Evolutionary conservation across 306 rosid genomes (phyloP).

Genomic region (Fagus crenata): DNA sequence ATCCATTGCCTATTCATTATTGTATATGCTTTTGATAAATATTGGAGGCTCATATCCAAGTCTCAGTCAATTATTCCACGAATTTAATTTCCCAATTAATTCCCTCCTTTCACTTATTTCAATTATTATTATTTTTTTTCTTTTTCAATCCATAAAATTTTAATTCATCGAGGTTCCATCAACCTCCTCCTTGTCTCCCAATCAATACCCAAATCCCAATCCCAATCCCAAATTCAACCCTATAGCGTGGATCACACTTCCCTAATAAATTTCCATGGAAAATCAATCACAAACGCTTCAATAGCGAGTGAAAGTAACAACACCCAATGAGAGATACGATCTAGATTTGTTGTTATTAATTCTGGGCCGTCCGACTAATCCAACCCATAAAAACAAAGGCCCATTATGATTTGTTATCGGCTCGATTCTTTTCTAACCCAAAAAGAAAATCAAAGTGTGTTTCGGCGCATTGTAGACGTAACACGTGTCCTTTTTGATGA

Average conservation of each 20-base stretch:
- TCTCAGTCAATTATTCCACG: constrained; percentile 30
- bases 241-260: constrained; percentile 15
- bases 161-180: constrained; percentile 16
- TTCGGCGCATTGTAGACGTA: neutral
- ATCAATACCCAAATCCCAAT: neutral
- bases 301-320: constrained; percentile 4
- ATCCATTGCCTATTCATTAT: neutral
- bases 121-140: neutral
- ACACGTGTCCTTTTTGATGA: neutral
- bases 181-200: constrained; percentile 24
- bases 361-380: constrained; percentile 25
- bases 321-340: neutral
- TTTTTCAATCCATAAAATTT: constrained; percentile 19
- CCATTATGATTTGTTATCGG: constrained; percentile 3
- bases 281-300: neutral
- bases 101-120: neutral
- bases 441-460: neutral
- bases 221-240: constrained; percentile 5
- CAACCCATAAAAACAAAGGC: constrained; percentile 23
- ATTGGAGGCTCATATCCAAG: constrained; percentile 22
- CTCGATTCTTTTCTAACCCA: neutral
- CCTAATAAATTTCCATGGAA: neutral
- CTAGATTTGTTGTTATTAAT: neutral
- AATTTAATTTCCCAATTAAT: constrained; percentile 21
- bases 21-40: neutral